Percentiles rank a stretch among this genome's conserved stretches.
phyloP scores from a whole-genome alignment of 2,329 filamentous ascomycete species.

The Knufia petricola region DNA sequence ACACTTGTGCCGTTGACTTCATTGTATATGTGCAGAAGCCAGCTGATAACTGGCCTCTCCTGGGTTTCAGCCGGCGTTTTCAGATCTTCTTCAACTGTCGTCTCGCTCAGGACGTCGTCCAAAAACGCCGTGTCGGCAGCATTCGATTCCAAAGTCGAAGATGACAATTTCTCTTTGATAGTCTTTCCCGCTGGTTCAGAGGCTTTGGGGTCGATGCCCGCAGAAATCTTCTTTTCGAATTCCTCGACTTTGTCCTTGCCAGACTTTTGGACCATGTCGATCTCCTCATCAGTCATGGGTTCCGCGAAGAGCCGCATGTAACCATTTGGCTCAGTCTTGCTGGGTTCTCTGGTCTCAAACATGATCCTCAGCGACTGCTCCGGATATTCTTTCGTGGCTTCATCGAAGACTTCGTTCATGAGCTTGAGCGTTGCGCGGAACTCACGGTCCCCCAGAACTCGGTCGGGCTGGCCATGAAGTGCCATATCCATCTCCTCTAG shows the following conservation, averaged over 20 bases:
- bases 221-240: constrained; percentile 46
- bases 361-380: constrained; percentile 65
- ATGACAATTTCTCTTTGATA: not conserved
- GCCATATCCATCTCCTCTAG: constrained; percentile 80
- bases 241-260: constrained; percentile 56
- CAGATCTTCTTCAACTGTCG: constrained; percentile 2
- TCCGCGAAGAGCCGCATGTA: constrained; percentile 87
- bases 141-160: constrained; percentile 11
- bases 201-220: not conserved
- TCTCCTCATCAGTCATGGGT: constrained; percentile 64
- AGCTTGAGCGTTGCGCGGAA: constrained; percentile 73
- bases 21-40: constrained; percentile 64
- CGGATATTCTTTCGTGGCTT: constrained; percentile 65
- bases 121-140: constrained; percentile 19
- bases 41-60: constrained; percentile 41
- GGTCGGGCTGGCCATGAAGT: constrained; percentile 67
- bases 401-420: constrained; percentile 69
- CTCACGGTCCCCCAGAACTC: constrained; percentile 65
- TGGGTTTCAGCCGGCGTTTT: not conserved
- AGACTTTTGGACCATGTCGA: constrained; percentile 61
- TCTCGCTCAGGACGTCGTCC: constrained; percentile 10
- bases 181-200: not conserved
- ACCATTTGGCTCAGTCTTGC: constrained; percentile 35
- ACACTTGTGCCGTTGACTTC: constrained; percentile 58
- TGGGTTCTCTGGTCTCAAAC: constrained; percentile 61